Evolutionary conservation across 139 green algal species (phyloP), one percentile per base, ranked within the genome.

Genomic region (Coccomyxa sp.): DNA sequence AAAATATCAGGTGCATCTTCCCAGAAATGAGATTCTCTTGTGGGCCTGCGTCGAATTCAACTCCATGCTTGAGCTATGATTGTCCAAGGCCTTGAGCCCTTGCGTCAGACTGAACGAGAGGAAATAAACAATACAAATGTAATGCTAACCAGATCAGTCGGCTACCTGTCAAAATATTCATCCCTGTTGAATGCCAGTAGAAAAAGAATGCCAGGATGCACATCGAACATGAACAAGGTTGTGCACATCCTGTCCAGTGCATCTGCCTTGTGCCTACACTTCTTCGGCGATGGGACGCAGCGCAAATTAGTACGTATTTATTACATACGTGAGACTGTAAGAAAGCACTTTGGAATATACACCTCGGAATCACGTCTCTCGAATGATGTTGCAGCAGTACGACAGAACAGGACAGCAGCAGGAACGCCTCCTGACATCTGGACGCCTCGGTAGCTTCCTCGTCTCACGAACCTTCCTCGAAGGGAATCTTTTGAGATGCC

Each of bases 131-230:
- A 16, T 74, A 4, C 21, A 27, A 27, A 14, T 58, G 25, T 66
- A 0, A 31, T 7, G 58, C 9, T 14, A 32, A 78, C 14, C 30
- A 25, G 16, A n/a, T 28, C 38, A 58, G 38, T 83, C 13, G 9
- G 67, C 15, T 45, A 93, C 92, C 93, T 89, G 11, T 84, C 75
- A 10, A 92, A 83, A n/a, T 86, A 90, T 82, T 97, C 93, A 77
- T 97, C 93, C 14, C 93, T 81, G n/a, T 97, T 97, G 86, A 96
- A 96, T 13, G 89, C 85, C 11, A 97, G 63, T 13, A 97, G 58
- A 27, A 95, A 82, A 68, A 87, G 15, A 25, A 93, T 71, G 0
- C 78, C 31, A 1, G 87, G 83, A 38, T 92, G 85, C 3, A 80
- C 76, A 58, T 95, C 82, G 30, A 87, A 90, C 13, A 90, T 17